Conservation (phyloP, 768 basidiomycete genomes). For the Tricholoma hemisulphureum region DNA sequence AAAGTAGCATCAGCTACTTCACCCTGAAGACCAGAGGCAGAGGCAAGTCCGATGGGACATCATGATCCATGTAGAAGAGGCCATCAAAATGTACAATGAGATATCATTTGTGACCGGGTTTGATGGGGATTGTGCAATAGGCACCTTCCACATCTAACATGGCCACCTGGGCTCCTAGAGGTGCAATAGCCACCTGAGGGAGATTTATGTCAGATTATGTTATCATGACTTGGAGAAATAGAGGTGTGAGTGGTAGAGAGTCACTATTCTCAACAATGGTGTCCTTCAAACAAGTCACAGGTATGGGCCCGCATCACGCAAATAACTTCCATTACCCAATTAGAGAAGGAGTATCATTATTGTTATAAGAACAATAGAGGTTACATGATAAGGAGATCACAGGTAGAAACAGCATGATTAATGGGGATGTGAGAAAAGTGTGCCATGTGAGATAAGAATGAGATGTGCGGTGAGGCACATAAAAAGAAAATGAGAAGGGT, state of each 20-base stretch:
- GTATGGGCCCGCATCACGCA: background rate
- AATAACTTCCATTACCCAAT: too few relatives aligned
- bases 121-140: conserved; percentile 26
- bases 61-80: conserved; percentile 15
- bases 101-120: conserved; percentile 24
- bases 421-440: too few relatives aligned
- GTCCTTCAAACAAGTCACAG: conserved; percentile 1
- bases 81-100: conserved; percentile 15
- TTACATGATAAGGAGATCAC: too few relatives aligned
- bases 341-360: background rate
- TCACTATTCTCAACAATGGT: background rate
- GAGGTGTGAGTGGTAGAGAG: background rate
- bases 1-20: conserved; percentile 28
- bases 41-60: too few relatives aligned
- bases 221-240: background rate
- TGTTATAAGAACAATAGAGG: background rate
- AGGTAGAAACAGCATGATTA: too few relatives aligned
- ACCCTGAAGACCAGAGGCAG: too few relatives aligned
- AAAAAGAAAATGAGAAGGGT: too few relatives aligned
- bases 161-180: conserved; percentile 27
- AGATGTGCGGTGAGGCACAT: too few relatives aligned
- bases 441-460: background rate
- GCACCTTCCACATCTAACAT: conserved; percentile 28
- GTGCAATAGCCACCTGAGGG: conserved; percentile 22
- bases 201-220: background rate